Evolutionary conservation across 331 rosid genomes (phyloP), one percentile per base, ranked within the genome.

Genomic region (Quercus tomentella): DNA sequence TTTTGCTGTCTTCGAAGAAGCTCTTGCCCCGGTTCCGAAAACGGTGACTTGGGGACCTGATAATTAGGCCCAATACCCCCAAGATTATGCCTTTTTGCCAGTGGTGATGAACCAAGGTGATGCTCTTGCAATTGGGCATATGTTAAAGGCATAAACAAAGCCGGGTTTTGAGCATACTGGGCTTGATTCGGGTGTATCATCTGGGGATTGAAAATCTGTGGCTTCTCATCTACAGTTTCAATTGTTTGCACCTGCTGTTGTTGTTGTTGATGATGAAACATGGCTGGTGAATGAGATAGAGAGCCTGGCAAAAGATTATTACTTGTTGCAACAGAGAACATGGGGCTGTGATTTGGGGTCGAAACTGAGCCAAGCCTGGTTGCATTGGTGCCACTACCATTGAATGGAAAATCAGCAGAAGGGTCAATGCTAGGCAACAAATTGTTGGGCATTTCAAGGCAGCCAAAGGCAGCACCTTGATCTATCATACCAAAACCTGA

Each of bases 111-210:
- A 15, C 88, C 74, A 55, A 83, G 80, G 5, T 86, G 93, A 7
- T 91, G 93, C 52, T 89, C 95, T 72, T 88, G 97, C 85, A 91
- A 51, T 4, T 88, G 95, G 10, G 82, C 57, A 73, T 87, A 87
- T 6, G 91, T 21, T 20, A 82, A 37, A 57, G 97, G 97, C 91
- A 94, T 73, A 69, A 85, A 69, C 82, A 89, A 54, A 7, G 90
- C 77, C 0, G 94, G 85, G 76, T 87, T 86, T 8, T 85, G 91
- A 28, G 81, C 45, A 31, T 86, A 86, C 81, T 87, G 97, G 31
- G 89, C 60, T 73, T 89, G 96, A 82, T 78, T 90, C 63, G 88
- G 92, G 80, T 87, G 37, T 30, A 84, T 31, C 76, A 93, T 45
- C 72, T 84, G 93, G 25, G 92, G 82, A 78, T 82, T 88, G 72